Evolutionary conservation across 2,329 filamentous ascomycete genomes (phyloP).

Genomic region (Aspergillus tubingensis): DNA sequence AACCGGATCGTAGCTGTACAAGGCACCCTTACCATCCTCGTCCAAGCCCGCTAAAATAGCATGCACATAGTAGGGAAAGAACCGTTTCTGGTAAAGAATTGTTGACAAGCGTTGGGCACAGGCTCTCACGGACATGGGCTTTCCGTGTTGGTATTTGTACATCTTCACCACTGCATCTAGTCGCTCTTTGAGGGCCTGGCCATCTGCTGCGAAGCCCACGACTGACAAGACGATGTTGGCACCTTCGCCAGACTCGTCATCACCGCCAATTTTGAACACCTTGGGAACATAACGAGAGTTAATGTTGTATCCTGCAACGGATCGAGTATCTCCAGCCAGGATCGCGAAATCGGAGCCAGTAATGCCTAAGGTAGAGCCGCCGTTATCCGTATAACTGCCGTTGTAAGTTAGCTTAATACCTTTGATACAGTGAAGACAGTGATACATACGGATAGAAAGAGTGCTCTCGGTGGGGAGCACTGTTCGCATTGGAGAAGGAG

Average conservation of each 20-base stretch:
- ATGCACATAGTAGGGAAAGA: slow-evolving; percentile 98
- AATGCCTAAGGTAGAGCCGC: slow-evolving; percentile 93
- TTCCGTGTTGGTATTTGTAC: slow-evolving; percentile 97
- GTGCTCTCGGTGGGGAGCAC: slow-evolving; percentile 61
- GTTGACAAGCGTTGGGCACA: slow-evolving; percentile 94
- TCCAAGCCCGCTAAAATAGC: slow-evolving; percentile 93
- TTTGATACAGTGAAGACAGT: neutral
- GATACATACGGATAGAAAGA: slow-evolving; percentile 83
- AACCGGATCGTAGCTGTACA: slow-evolving; percentile 97
- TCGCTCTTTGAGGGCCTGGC: slow-evolving; percentile 88
- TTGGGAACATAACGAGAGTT: slow-evolving; percentile 95
- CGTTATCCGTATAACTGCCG: slow-evolving; percentile 85
- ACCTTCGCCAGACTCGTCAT: slow-evolving; percentile 79
- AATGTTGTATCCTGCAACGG: slow-evolving; percentile 97
- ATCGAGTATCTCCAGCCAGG: slow-evolving; percentile 94
- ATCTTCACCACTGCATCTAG: slow-evolving; percentile 96
- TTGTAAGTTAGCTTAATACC: slow-evolving; percentile 17
- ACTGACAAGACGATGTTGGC: slow-evolving; percentile 88
- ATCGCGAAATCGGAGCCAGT: slow-evolving; percentile 92
- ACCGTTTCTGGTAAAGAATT: slow-evolving; percentile 94
- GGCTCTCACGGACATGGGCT: slow-evolving; percentile 90
- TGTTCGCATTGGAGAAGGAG: slow-evolving; percentile 58
- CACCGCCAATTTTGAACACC: slow-evolving; percentile 94
- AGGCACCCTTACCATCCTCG: slow-evolving; percentile 87
- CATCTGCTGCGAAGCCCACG: slow-evolving; percentile 93